These are phyloP conservation scores for Deinandra increscens DNA, from an alignment of 129 eudicot genomes.

Conservation along the genomic window DNA sequence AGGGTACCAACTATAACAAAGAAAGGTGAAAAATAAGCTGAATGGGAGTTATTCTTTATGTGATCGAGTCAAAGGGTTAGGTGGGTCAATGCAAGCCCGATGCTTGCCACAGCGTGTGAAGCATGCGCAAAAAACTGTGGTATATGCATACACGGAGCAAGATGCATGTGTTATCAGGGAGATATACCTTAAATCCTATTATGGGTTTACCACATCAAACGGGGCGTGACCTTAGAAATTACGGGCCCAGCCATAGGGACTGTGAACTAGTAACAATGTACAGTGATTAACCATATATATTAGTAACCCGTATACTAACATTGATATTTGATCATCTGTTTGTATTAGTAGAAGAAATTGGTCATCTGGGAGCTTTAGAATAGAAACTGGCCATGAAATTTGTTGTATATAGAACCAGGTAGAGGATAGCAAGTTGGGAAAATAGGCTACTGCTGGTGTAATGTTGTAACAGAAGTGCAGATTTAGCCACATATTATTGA, in stretches of 20 bases:
- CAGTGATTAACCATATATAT: slow-evolving; percentile 36
- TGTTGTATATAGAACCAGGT: slow-evolving; percentile 42
- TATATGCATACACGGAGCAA: slow-evolving; percentile 31
- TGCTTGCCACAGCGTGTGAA: slow-evolving; percentile 28
- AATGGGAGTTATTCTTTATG: slow-evolving; percentile 19
- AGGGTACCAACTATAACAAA: slow-evolving; percentile 53
- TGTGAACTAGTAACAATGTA: slow-evolving; percentile 28
- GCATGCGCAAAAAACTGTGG: slow-evolving; percentile 19
- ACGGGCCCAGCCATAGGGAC: neutral
- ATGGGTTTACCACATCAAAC: slow-evolving; percentile 12
- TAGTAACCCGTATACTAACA: slow-evolving; percentile 44
- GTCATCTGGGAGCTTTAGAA: slow-evolving; percentile 34
- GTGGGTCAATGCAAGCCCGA: slow-evolving; percentile 16
- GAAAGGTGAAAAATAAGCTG: slow-evolving; percentile 45
- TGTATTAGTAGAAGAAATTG: slow-evolving; percentile 21
- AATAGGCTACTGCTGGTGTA: slow-evolving; percentile 24
- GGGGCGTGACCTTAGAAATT: slow-evolving; percentile 18
- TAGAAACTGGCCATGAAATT: slow-evolving; percentile 32
- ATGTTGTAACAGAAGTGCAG: slow-evolving; percentile 34
- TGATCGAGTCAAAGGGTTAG: slow-evolving; percentile 21
- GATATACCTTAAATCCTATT: neutral
- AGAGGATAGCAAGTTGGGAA: slow-evolving; percentile 15
- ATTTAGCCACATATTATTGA: no score
- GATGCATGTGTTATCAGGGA: slow-evolving; percentile 19
- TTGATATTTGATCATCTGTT: slow-evolving; percentile 28